Evolutionary conservation across 2,329 filamentous ascomycete species (phyloP), one percentile per base, ranked within the genome.

Genomic region (Arthrobotrys megalospora): DNA sequence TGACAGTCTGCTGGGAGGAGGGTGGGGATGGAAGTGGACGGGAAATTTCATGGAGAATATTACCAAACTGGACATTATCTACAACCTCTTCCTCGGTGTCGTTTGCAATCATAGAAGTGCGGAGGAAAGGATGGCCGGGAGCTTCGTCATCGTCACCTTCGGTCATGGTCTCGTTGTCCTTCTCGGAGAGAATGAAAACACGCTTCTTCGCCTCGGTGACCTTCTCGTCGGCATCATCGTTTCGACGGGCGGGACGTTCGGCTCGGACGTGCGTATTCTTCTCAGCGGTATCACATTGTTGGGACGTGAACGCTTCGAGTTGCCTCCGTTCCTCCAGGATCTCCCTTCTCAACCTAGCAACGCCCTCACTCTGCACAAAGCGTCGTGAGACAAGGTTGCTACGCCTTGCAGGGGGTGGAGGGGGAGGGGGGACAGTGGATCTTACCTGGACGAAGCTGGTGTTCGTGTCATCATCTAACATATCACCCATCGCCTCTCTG

Each of bases 361-460:
- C 58, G 7, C 67, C 67, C 43, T 78, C 75, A 38, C 67, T 72
- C 75, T 78, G 62, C 32, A 41, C 38, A 28, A 60, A 60, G 48
- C 21, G 16, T 32, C 36, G 73, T 78, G 41, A 78, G 73, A 63
- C 38, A 50, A 34, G 38, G 45, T 60, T 43, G 24, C 55, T 34
- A 50, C 47, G 32, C 38, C 38, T 64, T 60, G 55, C 19, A 43
- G 36, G 36, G 36, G 55, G 55, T 19, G 36, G 55, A 43, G 55
- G 16, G 19, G 55, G 45, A 32, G 34, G 41, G 41, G 43, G 68
- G 19, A 12, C 34, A 43, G 41, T 47, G 28, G 62, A 32, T 52
- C 67, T 60, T 67, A 78, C 75, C 63, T 72, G 43, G 58, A 72
- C 48, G 32, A 78, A 68, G 63, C 75, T 78, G n/a, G 70, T 64